These are phyloP conservation scores for Cynara cardunculus DNA, from an alignment of 129 eudicot species.

Conservation along the genomic window DNA sequence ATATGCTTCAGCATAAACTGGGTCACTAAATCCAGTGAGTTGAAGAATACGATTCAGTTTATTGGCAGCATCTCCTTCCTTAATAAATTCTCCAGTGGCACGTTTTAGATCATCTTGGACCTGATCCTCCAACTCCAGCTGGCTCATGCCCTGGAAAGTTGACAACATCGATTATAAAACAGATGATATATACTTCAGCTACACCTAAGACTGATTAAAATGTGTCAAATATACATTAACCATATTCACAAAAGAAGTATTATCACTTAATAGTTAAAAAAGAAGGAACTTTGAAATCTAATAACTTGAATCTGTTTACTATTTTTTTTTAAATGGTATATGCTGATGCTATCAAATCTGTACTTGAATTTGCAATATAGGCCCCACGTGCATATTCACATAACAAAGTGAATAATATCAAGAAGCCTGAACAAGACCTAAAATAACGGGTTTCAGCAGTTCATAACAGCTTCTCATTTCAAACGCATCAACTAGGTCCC, in stretches of 20 bases:
- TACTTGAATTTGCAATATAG: too few relatives aligned
- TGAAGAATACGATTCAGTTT: conserved; percentile 92
- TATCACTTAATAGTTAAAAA: not conserved
- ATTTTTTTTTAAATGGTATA: too few relatives aligned
- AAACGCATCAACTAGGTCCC: too few relatives aligned
- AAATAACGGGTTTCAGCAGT: too few relatives aligned
- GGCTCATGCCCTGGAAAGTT: conserved; percentile 83
- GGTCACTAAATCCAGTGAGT: conserved; percentile 95
- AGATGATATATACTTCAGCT: too few relatives aligned
- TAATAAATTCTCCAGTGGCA: conserved; percentile 90
- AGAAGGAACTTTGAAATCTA: not conserved
- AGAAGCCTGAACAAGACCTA: too few relatives aligned
- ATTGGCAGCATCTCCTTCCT: conserved; percentile 87
- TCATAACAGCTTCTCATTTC: too few relatives aligned
- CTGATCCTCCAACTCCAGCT: conserved; percentile 88
- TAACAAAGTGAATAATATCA: too few relatives aligned
- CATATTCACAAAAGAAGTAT: conserved; percentile 2
- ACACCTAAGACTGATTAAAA: not conserved
- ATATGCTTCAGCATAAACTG: conserved; percentile 96
- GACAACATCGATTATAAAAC: not conserved
- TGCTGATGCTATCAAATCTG: too few relatives aligned
- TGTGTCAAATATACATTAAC: conserved; percentile 2
- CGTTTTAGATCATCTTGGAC: conserved; percentile 97
- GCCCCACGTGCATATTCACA: too few relatives aligned
- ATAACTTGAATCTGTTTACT: too few relatives aligned